phyloP scores from a whole-genome alignment of 495 filamentous ascomycete species.

The Neurospora hispaniola region DNA sequence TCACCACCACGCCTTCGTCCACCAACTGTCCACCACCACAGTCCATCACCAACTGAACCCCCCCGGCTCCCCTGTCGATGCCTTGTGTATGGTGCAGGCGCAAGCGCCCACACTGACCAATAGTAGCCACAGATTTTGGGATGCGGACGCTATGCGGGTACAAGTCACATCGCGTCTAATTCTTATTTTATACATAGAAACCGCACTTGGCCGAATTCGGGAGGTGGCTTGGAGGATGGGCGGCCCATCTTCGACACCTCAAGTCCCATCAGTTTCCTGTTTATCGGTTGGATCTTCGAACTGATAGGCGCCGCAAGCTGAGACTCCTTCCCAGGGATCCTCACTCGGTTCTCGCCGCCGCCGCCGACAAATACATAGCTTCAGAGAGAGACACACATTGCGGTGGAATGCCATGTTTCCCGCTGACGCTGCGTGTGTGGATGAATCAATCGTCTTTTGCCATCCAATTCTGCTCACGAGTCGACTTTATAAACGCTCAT shows the following conservation, averaged over 20 bases:
- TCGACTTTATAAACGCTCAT: neutral
- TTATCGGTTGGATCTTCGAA: neutral
- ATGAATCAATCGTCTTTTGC: neutral
- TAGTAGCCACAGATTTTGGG: neutral
- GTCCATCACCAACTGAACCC: neutral
- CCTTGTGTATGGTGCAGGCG: conserved; percentile 19
- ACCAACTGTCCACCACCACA: neutral
- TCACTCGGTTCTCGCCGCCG: neutral
- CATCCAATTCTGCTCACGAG: neutral
- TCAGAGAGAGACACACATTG: neutral
- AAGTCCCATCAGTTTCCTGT: neutral
- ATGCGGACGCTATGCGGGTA: conserved; percentile 13
- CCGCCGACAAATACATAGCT: neutral
- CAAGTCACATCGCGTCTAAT: conserved; percentile 29
- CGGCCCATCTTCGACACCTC: neutral
- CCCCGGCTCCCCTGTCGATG: neutral
- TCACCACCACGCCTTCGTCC: neutral
- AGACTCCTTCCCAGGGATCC: neutral
- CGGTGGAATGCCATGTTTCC: neutral
- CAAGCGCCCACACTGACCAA: conserved; percentile 23
- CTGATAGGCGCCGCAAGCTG: neutral
- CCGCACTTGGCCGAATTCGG: neutral
- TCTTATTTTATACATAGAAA: neutral
- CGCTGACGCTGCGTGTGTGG: neutral
- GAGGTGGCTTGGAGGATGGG: neutral